Base-by-base conservation (phyloP, 2,329 filamentous ascomycete genomes). In the Bipolaris sorokiniana region DNA sequence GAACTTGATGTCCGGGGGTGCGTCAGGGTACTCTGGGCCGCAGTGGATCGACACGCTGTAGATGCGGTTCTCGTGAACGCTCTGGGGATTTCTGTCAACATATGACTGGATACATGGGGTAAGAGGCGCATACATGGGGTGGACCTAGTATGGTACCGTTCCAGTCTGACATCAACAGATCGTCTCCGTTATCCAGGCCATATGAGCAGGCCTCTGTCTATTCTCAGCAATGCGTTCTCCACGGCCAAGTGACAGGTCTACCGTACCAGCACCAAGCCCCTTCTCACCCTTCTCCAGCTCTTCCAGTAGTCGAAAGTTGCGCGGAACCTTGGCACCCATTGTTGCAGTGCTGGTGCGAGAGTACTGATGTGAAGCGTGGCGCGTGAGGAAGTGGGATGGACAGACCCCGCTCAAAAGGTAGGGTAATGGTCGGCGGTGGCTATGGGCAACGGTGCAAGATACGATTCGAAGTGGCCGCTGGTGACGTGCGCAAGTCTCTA, bases 281-380 rank as follows among this genome's bases (percentile, higher is more conserved):
- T 99, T 99, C 83, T 99, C 95, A 73, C 95, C 95, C 83, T 98
- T 98, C 83, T 99, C 95, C 18, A 99, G 85, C 87, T 99, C 95
- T 78, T 97, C 95, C 55, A 99, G 84, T 66, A 99, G 86, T 74
- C 94, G 89, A 78, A 99, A 99, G 82, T 98, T 98, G 77, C 95
- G 87, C 61, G 95, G 95, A 56, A 99, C 86, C 79, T 96, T 92
- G 57, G 90, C 88, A 55, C 81, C 77, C 85, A 88, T 88, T 49
- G 53, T 69, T 56, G 57, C 48, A 53, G 57, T 48, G 38, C 63
- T 56, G 55, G 42, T 37, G 45, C 41, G 52, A 34, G 49, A 56
- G 28, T 48, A 48, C 40, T 56, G 48, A 44, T 53, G 26, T 42
- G 47, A 54, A 22, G 60, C 53, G 63, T 62, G 63, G 64, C 51